phyloP scores from a whole-genome alignment of 495 filamentous ascomycete genomes.

The Hypomontagnella monticulosa region DNA sequence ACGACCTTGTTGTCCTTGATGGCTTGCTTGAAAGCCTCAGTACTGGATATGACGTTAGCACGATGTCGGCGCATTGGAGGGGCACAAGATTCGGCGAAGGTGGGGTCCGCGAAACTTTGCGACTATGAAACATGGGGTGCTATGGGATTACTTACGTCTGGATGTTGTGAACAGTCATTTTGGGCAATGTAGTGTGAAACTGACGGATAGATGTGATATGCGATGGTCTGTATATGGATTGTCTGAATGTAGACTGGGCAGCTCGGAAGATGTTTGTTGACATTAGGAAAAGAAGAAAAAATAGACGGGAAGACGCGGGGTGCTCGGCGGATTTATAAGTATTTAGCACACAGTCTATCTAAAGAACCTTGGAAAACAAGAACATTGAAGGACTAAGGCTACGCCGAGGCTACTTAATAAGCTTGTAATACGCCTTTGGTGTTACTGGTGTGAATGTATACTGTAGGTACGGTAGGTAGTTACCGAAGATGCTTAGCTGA shows the following conservation, averaged over 20 bases:
- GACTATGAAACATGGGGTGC: no score
- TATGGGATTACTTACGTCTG: constrained; percentile 46
- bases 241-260: constrained; percentile 37
- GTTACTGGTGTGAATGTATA: not conserved
- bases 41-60: constrained; percentile 57
- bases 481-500: not conserved
- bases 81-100: not conserved
- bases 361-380: constrained; percentile 13
- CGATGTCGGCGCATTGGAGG: constrained; percentile 1
- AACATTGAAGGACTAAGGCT: constrained; percentile 27
- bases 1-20: constrained; percentile 66
- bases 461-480: not conserved
- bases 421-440: not conserved
- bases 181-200: constrained; percentile 56
- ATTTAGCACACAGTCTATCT: constrained; percentile 19
- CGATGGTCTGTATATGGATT: constrained; percentile 37
- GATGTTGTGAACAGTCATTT: constrained; percentile 57
- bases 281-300: constrained; percentile 40
- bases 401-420: constrained; percentile 12
- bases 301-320: constrained; percentile 24
- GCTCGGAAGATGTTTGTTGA: constrained; percentile 39
- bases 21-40: constrained; percentile 67
- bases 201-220: constrained; percentile 40
- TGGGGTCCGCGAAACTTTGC: not conserved
- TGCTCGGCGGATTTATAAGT: constrained; percentile 41